These are phyloP conservation scores for Saccharomycopsis babjevae DNA, from an alignment of 805 yeast species.

Conservation along the genomic window DNA sequence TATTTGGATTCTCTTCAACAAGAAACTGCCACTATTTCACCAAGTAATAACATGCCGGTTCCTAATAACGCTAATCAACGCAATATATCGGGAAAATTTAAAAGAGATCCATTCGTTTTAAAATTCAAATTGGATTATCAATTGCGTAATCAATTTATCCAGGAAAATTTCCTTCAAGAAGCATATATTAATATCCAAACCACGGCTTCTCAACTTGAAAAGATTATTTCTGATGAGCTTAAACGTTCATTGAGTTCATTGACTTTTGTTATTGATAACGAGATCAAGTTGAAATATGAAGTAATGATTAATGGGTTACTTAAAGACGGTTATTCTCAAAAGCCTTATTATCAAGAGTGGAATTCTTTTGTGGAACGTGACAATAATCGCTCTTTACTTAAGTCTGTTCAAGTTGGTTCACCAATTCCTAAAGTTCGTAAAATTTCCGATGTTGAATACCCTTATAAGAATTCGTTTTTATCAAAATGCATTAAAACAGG, in stretches of 20 bases:
- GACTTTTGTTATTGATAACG: conserved; percentile 40
- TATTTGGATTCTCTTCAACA: conserved; percentile 21
- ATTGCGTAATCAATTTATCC: conserved; percentile 49
- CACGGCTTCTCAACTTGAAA: conserved; percentile 55
- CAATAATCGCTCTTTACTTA: conserved; percentile 31
- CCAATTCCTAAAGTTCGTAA: conserved; percentile 35
- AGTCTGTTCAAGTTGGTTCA: conserved; percentile 29
- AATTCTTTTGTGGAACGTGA: conserved; percentile 44
- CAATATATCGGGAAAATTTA: conserved; percentile 19
- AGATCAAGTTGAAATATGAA: conserved; percentile 29
- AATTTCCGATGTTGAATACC: conserved; percentile 41
- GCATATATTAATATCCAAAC: conserved; percentile 55
- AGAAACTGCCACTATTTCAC: neutral
- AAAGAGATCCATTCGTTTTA: conserved; percentile 52
- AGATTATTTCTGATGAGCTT: conserved; percentile 51
- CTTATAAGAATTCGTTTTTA: conserved; percentile 41
- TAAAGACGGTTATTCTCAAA: conserved; percentile 39
- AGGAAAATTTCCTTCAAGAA: conserved; percentile 57
- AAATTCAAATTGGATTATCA: conserved; percentile 56
- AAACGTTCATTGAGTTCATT: conserved; percentile 47
- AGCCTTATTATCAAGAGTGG: conserved; percentile 61
- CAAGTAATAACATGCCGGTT: conserved; percentile 9
- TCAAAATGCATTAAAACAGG: conserved; percentile 52
- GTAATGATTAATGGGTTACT: conserved; percentile 44
- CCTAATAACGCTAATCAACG: conserved; percentile 20